phyloP scores from a whole-genome alignment of 345 rosid species.

The Heritiera littoralis region DNA sequence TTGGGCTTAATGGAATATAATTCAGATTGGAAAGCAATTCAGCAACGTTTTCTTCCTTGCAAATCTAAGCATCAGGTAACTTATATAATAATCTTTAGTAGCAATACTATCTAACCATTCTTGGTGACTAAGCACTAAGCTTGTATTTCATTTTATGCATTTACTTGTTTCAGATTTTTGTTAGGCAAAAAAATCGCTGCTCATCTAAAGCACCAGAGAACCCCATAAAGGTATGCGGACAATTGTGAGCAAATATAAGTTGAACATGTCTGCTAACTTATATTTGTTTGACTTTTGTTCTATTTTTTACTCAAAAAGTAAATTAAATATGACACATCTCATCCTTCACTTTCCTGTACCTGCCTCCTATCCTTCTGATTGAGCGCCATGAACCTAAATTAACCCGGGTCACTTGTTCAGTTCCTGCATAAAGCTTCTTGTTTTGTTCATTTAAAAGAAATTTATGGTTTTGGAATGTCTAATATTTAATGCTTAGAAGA shows the following conservation, averaged over 20 bases:
- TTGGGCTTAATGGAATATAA: slow-evolving; percentile 84
- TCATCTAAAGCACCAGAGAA: slow-evolving; percentile 92
- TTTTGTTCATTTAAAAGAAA: background rate
- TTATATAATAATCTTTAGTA: slow-evolving; percentile 13
- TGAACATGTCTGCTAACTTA: background rate
- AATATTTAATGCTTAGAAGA: background rate
- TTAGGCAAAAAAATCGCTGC: slow-evolving; percentile 89
- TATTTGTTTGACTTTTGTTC: background rate
- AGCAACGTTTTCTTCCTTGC: slow-evolving; percentile 93
- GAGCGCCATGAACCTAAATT: background rate
- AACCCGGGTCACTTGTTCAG: background rate
- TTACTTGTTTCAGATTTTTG: slow-evolving; percentile 65
- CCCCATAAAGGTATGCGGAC: slow-evolving; percentile 74
- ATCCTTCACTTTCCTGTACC: background rate
- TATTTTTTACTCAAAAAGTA: background rate
- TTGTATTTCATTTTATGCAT: background rate
- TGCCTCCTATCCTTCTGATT: background rate
- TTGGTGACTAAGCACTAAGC: slow-evolving; percentile 17
- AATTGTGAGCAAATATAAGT: slow-evolving; percentile 4
- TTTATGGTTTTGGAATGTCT: background rate
- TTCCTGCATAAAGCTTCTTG: background rate
- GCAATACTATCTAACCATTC: background rate
- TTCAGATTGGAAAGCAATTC: slow-evolving; percentile 93
- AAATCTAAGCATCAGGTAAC: slow-evolving; percentile 91
- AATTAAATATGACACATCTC: background rate